phyloP scores from a whole-genome alignment of 2,329 filamentous ascomycete genomes.

The Microascus cirrosus region DNA sequence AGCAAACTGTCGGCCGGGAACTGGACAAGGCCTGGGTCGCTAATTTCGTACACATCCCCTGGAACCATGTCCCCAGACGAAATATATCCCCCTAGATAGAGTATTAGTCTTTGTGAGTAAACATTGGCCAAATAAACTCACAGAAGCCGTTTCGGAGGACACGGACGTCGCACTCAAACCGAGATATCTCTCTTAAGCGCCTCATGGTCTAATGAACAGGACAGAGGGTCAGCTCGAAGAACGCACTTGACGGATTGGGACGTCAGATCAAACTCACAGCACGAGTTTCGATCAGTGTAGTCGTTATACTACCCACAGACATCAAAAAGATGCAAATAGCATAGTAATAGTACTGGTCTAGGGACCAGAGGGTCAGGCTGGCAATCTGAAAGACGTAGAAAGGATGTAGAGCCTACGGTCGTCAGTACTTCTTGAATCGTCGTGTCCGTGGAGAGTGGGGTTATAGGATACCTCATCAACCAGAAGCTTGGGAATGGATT shows the following conservation, averaged over 20 bases:
- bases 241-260: neutral
- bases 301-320: slow-evolving; percentile 81
- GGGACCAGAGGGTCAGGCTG: slow-evolving; percentile 85
- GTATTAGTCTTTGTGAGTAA: neutral
- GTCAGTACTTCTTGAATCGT: neutral
- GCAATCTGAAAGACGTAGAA: slow-evolving; percentile 98
- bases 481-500: slow-evolving; percentile 69
- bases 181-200: slow-evolving; percentile 79
- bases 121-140: slow-evolving; percentile 23
- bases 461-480: slow-evolving; percentile 61
- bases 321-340: slow-evolving; percentile 90
- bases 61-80: slow-evolving; percentile 83
- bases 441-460: neutral
- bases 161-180: slow-evolving; percentile 89
- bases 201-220: slow-evolving; percentile 60
- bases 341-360: slow-evolving; percentile 98
- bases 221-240: neutral
- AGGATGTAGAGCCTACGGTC: slow-evolving; percentile 71
- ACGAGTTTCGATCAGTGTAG: slow-evolving; percentile 82
- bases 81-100: slow-evolving; percentile 59
- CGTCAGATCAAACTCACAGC: slow-evolving; percentile 39
- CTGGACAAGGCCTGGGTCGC: slow-evolving; percentile 77
- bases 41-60: slow-evolving; percentile 93
- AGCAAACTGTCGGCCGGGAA: slow-evolving; percentile 89
- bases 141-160: slow-evolving; percentile 93